Conservation (phyloP, 208 protist species). For the Phytomonas sp. region DNA sequence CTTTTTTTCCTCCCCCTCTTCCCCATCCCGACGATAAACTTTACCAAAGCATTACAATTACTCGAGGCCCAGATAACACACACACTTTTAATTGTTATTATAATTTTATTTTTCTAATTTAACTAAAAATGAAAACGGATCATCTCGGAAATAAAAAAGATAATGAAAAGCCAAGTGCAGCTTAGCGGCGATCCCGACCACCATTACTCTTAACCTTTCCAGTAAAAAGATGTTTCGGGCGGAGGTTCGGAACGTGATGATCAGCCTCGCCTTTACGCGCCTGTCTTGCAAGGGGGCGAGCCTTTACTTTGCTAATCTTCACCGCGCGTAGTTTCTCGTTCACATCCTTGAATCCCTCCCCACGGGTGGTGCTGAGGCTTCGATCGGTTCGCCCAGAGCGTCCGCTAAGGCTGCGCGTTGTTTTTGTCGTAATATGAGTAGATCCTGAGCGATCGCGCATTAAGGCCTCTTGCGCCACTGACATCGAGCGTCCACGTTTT, state of each 20-base stretch:
- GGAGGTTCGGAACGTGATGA: conserved; percentile 87
- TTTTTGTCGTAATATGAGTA: conserved; percentile 70
- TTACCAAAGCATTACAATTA: background rate
- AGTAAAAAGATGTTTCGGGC: conserved; percentile 97
- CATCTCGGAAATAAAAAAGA: conserved; percentile 7
- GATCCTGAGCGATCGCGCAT: conserved; percentile 72
- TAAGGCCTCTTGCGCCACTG: conserved; percentile 74
- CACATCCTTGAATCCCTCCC: conserved; percentile 80
- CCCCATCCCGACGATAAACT: background rate
- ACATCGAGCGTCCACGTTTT: conserved; percentile 73
- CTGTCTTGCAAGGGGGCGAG: conserved; percentile 45
- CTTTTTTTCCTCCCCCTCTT: background rate
- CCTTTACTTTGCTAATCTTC: conserved; percentile 83
- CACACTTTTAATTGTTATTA: conserved; percentile 5
- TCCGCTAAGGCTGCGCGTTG: conserved; percentile 70
- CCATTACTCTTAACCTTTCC: conserved; percentile 96
- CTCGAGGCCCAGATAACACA: background rate
- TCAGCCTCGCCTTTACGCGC: conserved; percentile 94
- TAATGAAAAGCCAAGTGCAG: background rate
- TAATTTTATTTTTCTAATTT: background rate
- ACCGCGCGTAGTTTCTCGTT: conserved; percentile 87
- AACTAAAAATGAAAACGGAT: conserved; percentile 1
- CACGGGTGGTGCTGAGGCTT: conserved; percentile 67
- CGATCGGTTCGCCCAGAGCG: conserved; percentile 59
- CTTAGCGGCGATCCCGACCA: conserved; percentile 75